A percentile compares a stretch with the other conserved stretches of the same genome.
These are phyloP conservation scores for Tricholoma flavovirens DNA, from an alignment of 768 basidiomycete genomes.

Conservation along the genomic window DNA sequence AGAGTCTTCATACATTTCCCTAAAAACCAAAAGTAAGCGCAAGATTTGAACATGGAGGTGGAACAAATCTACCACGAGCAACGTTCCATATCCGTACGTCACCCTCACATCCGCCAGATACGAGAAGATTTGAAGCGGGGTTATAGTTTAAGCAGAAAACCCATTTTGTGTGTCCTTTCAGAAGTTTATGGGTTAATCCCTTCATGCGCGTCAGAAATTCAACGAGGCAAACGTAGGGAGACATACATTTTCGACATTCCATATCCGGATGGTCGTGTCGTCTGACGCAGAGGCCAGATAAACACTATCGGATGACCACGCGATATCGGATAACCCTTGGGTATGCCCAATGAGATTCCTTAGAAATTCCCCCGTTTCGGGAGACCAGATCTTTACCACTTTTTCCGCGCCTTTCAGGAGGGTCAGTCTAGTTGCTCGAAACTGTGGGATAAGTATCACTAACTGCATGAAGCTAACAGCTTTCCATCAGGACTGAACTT, in stretches of 20 bases:
- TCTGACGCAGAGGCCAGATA: conserved; percentile 90
- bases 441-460: conserved; percentile 23
- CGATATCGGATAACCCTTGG: conserved; percentile 81
- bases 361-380: conserved; percentile 71
- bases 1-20: conserved; percentile 83
- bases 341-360: conserved; percentile 72
- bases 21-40: conserved; percentile 22
- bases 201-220: conserved; percentile 21
- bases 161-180: conserved; percentile 80
- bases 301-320: conserved; percentile 81
- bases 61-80: conserved; percentile 50
- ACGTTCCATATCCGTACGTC: conserved; percentile 92
- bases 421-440: conserved; percentile 10
- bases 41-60: background rate
- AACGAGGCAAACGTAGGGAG: background rate
- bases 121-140: conserved; percentile 79
- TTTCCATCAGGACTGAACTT: conserved; percentile 90
- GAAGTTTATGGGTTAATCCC: conserved; percentile 64
- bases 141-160: conserved; percentile 95
- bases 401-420: conserved; percentile 60
- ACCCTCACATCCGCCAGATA: conserved; percentile 90
- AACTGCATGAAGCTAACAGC: conserved; percentile 83
- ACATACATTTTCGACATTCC: conserved; percentile 77
- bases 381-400: conserved; percentile 77
- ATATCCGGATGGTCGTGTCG: conserved; percentile 84